Percentiles rank a stretch among this genome's conserved stretches.
These are phyloP conservation scores for Viola odorata DNA, from an alignment of 345 rosid species.

Conservation along the genomic window DNA sequence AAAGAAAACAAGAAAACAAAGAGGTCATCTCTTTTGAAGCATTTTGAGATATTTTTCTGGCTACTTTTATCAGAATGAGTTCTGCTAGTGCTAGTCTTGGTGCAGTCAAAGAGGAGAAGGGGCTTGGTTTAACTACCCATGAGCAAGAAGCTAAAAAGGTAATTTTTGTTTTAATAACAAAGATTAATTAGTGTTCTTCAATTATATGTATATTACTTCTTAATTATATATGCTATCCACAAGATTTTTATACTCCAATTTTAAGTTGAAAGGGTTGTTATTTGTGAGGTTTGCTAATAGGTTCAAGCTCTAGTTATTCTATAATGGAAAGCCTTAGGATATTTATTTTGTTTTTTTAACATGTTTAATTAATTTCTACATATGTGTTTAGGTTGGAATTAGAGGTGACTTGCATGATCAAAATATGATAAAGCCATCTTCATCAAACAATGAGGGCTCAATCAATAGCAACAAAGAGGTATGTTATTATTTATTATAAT, in stretches of 20 bases:
- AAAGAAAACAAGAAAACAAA: not conserved
- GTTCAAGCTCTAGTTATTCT: not conserved
- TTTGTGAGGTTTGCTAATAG: not conserved
- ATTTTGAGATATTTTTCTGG: not conserved
- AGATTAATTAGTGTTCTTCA: not conserved
- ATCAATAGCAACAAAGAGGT: constrained; percentile 23
- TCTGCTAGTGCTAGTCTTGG: constrained; percentile 21
- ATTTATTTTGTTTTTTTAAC: not conserved
- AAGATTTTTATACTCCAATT: too few species aligned
- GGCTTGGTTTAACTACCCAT: constrained; percentile 16
- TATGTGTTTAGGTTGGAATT: constrained; percentile 11
- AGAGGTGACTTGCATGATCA: constrained; percentile 9
- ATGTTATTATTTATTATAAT: not conserved
- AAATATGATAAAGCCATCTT: constrained; percentile 18
- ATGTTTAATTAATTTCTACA: too few species aligned
- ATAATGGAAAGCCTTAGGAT: not conserved
- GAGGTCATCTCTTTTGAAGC: not conserved
- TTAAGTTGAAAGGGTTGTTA: too few species aligned
- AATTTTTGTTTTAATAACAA: not conserved
- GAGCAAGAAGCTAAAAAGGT: constrained; percentile 30
- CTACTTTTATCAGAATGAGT: not conserved
- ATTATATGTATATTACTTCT: not conserved
- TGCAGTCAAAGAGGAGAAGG: constrained; percentile 24
- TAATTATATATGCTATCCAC: not conserved
- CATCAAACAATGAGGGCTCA: constrained; percentile 21